Percentiles rank a stretch among this genome's conserved stretches.
These are phyloP conservation scores for Polysphondylium violaceum DNA, from an alignment of 78 protist species.

Conservation along the genomic window DNA sequence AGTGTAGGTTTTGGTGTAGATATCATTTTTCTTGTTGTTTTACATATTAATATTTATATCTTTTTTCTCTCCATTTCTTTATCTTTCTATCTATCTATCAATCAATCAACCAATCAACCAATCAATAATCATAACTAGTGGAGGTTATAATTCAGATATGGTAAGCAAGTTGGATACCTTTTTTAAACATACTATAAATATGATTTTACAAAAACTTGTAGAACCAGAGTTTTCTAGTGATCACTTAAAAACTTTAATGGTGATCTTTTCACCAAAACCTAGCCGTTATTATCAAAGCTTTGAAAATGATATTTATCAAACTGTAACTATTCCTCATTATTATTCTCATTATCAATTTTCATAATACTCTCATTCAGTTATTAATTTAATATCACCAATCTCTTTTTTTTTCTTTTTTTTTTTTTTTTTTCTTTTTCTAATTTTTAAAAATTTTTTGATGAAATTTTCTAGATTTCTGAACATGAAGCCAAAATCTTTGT, in stretches of 20 bases:
- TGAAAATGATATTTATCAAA: background rate
- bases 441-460: no score
- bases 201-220: background rate
- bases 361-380: background rate
- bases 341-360: no score
- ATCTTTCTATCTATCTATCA: background rate
- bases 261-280: constrained; percentile 28
- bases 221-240: background rate
- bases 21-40: background rate
- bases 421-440: background rate
- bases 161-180: background rate
- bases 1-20: constrained; percentile 29
- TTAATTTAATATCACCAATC: no score
- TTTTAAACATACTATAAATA: background rate
- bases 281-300: background rate
- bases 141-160: background rate
- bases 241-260: background rate
- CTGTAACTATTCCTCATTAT: no score
- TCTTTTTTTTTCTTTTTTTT: no score
- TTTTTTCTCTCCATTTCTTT: background rate
- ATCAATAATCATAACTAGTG: background rate
- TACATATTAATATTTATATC: background rate
- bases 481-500: constrained; percentile 1
- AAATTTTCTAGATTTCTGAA: background rate
- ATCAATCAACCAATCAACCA: background rate